These are phyloP conservation scores for Phoenix dactylifera DNA, from an alignment of 176 grass and related monocot genomes.

Conservation along the genomic window DNA sequence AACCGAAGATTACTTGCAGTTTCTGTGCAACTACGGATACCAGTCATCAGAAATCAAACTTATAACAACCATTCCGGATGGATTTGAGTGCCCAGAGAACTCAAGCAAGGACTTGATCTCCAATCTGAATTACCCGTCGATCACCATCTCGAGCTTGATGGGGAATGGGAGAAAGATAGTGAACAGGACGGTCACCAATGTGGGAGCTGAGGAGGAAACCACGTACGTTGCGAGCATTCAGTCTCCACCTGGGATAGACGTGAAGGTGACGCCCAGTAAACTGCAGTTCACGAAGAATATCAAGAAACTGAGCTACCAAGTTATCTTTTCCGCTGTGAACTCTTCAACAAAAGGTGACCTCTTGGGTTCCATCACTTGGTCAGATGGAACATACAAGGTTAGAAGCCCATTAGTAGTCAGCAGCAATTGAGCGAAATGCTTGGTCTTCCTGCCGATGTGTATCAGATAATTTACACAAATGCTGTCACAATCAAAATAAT, in stretches of 20 bases:
- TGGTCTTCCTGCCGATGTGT: too few species aligned
- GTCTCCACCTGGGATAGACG: constrained; percentile 37
- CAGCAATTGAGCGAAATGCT: too few species aligned
- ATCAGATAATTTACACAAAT: too few species aligned
- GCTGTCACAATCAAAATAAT: too few species aligned
- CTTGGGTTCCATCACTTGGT: constrained; percentile 69
- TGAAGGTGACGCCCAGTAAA: constrained; percentile 58
- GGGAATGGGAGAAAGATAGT: constrained; percentile 15
- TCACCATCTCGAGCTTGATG: constrained; percentile 39
- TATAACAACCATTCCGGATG: constrained; percentile 27
- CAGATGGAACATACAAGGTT: constrained; percentile 66
- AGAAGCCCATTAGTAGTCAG: constrained; percentile 57
- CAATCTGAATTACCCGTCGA: constrained; percentile 82
- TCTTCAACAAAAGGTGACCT: constrained; percentile 22
- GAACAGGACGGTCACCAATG: constrained; percentile 46
- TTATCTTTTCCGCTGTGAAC: constrained; percentile 34
- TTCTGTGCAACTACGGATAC: constrained; percentile 91
- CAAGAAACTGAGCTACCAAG: constrained; percentile 51
- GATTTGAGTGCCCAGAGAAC: constrained; percentile 50
- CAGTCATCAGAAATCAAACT: constrained; percentile 36
- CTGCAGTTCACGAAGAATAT: constrained; percentile 43
- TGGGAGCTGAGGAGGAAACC: constrained; percentile 35
- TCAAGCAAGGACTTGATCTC: constrained; percentile 67
- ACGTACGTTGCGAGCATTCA: constrained; percentile 35
- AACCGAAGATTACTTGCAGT: constrained; percentile 46